These are phyloP conservation scores for Globisporangium heterothallicum DNA, from an alignment of 352 stramenopile species.

Conservation along the genomic window DNA sequence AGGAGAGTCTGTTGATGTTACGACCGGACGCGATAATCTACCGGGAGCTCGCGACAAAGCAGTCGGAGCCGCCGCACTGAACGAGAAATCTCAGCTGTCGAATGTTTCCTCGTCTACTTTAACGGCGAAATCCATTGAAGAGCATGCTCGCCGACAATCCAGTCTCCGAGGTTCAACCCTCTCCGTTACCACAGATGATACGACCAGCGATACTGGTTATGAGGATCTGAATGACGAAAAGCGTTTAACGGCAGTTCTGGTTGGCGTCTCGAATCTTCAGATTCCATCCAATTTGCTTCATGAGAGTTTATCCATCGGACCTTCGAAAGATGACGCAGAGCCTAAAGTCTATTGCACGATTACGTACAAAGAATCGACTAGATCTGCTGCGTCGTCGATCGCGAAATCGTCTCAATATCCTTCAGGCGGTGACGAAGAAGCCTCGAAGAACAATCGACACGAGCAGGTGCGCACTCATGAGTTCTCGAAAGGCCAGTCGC, in stretches of 20 bases:
- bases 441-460: conserved; percentile 13
- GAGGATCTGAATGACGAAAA: conserved; percentile 69
- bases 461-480: conserved; percentile 61
- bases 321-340: conserved; percentile 24
- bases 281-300: conserved; percentile 35
- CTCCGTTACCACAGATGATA: conserved; percentile 67
- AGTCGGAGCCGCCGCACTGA: neutral
- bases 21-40: conserved; percentile 33
- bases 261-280: conserved; percentile 68
- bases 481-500: conserved; percentile 42
- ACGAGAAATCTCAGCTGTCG: conserved; percentile 9
- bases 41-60: conserved; percentile 7
- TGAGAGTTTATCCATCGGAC: conserved; percentile 29
- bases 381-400: conserved; percentile 62
- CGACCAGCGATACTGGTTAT: conserved; percentile 47
- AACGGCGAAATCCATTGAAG: conserved; percentile 22
- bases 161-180: conserved; percentile 11
- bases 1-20: conserved; percentile 66
- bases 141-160: conserved; percentile 5
- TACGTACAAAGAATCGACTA: conserved; percentile 69
- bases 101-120: conserved; percentile 15
- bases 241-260: conserved; percentile 61
- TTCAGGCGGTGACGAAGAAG: conserved; percentile 1
- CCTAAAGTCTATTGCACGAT: conserved; percentile 83
- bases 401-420: conserved; percentile 31